Base-by-base conservation (phyloP, 768 basidiomycete genomes). In the Leccinum rimulosum region DNA sequence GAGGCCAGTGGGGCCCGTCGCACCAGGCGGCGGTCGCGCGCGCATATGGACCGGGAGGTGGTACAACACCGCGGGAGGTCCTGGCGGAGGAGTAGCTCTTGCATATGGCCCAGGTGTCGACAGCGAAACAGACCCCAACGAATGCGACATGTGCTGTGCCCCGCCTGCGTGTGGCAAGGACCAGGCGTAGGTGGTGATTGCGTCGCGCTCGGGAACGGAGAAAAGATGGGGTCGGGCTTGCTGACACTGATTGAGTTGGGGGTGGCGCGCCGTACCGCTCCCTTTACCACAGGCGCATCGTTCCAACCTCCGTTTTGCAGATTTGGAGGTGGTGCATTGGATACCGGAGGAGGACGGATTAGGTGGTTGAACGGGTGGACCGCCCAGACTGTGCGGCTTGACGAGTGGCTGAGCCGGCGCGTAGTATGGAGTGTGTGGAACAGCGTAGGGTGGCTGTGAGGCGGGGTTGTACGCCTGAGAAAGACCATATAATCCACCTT, bases 251-350 rank as follows among this genome's bases (percentile, higher is more conserved):
- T 66, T 6, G 80, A 74, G 22, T 80, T 78, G 1, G 88, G 84
- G 1, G 78, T 35, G 15, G 50, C 77, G 27, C 87, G 85, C 45
- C 80, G 72, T 17, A 81, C 71, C 9, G 76, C 69, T 28, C 50
- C 50, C 15, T 77, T 64, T 12, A 77, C 69, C 4, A 47, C 19
- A 0, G 93, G 94, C 0, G 93, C 86, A 73, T 98, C 95, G 66
- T 98, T 98, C 94, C 95, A 98, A 0, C 93, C 93, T 15, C 87
- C 84, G 30, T 86, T 86, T 52, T 88, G 89, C 30, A 77, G 76
- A 47, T 86, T 84, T 31, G 85, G 86, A 4, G 85, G 82, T 1
- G 88, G 83, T 1, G 84, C 80, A 51, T 76, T 74, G 6, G 79
- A 69, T 7, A 72, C 66, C 1, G 69, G 63, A 35, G 70, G 82